Conservation (phyloP, 2,329 filamentous ascomycete species). For the Myriosclerotinia curreyana region DNA sequence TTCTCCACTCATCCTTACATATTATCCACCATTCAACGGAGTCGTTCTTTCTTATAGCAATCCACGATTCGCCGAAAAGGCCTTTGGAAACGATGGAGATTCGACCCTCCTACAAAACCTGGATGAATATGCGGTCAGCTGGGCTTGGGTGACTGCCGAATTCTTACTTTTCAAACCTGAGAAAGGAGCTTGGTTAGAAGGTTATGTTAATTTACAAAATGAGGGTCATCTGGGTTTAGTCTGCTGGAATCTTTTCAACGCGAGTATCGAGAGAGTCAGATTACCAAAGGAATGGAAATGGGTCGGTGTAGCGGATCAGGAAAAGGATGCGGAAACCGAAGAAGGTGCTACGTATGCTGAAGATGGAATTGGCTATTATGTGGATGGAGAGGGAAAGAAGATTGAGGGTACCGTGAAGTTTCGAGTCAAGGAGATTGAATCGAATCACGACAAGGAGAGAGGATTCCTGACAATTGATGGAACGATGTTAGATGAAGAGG, state of each 20-base stretch:
- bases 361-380: slow-evolving; percentile 68
- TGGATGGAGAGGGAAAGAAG: slow-evolving; percentile 65
- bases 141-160: slow-evolving; percentile 84
- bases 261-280: slow-evolving; percentile 73
- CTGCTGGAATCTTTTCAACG: slow-evolving; percentile 89
- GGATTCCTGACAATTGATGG: slow-evolving; percentile 85
- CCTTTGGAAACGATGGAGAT: slow-evolving; percentile 51
- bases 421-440: slow-evolving; percentile 80
- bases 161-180: slow-evolving; percentile 79
- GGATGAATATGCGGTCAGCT: slow-evolving; percentile 83
- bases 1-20: slow-evolving; percentile 70
- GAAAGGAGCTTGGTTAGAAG: slow-evolving; percentile 71
- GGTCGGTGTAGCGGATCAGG: slow-evolving; percentile 51
- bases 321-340: slow-evolving; percentile 39
- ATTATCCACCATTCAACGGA: slow-evolving; percentile 68
- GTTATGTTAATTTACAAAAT: slow-evolving; percentile 79
- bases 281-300: slow-evolving; percentile 80
- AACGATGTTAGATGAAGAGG: slow-evolving; percentile 70
- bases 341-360: slow-evolving; percentile 47
- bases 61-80: slow-evolving; percentile 59
- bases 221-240: slow-evolving; percentile 86
- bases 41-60: slow-evolving; percentile 74
- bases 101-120: slow-evolving; percentile 52
- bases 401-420: slow-evolving; percentile 72
- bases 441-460: slow-evolving; percentile 68